Base-by-base conservation (phyloP, 768 basidiomycete genomes). In the Pulveroboletus sp. region DNA sequence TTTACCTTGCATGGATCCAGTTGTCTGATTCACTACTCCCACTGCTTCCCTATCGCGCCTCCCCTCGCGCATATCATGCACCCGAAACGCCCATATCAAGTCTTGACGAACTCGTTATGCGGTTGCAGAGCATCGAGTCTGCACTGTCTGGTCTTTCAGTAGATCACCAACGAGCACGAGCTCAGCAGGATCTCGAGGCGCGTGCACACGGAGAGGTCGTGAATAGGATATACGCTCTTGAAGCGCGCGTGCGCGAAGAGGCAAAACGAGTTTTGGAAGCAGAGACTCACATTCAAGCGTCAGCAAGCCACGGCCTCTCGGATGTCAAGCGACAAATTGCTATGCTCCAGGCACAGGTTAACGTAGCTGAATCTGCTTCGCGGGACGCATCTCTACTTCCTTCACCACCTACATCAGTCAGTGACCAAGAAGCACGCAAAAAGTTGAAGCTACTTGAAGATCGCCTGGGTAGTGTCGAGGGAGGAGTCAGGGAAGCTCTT, bases 401-500 rank as follows among this genome's bases (percentile, higher is more conserved):
- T 50, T 46, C 41, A 15, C 57, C 50, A n/a, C 58, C 45, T 9
- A 51, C 44, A 48, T 40, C 52, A 14, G 61, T 56, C 21, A 75
- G 52, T 42, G 85, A 86, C 57, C 81, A 80, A 21, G 83, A 83
- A 54, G 79, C 82, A 2, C 71, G 77, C 26, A 70, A 67, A 27
- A 78, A 76, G 61, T 58, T 89, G 43, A 74, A 68, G 51, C 64
- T 71, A 0, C 62, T 91, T 28, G 87, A 89, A 60, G 81, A 85
- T 40, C 77, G 83, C 6, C 52, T 91, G 14, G 80, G 75, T 0
- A 64, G 63, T 30, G 72, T 86, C 17, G 86, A 88, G 64, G 77
- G 80, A 28, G 77, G 76, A 2, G 76, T 87, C 43, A 80, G 81
- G 65, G 86, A 89, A 47, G 85, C 85, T 0, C 58, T 89, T n/a